These are phyloP conservation scores for Epichloe typhina DNA, from an alignment of 2,329 filamentous ascomycete genomes.

Conservation along the genomic window DNA sequence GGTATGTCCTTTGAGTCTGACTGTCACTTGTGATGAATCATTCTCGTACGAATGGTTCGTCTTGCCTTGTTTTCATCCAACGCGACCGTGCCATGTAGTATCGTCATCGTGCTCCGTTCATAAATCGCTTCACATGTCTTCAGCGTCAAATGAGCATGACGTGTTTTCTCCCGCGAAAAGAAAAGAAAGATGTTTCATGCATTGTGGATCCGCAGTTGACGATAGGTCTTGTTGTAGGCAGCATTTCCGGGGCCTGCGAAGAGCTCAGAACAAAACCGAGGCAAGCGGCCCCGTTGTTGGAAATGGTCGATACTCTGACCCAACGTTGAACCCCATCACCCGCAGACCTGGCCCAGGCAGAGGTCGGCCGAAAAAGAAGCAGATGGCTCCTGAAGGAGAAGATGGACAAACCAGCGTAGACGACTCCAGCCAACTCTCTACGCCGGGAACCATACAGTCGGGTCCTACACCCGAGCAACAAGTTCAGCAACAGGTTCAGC, in stretches of 20 bases:
- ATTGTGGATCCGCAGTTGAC: background rate
- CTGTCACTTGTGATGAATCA: background rate
- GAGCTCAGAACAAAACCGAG: conserved; percentile 41
- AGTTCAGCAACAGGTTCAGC: background rate
- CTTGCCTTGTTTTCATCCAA: background rate
- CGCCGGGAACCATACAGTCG: background rate
- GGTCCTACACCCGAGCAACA: background rate
- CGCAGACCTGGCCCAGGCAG: conserved; percentile 45
- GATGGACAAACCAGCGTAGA: background rate
- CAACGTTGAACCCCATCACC: conserved; percentile 45
- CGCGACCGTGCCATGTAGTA: background rate
- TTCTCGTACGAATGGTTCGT: background rate
- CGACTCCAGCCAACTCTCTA: background rate
- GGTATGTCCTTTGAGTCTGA: conserved; percentile 29
- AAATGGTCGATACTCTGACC: conserved; percentile 30
- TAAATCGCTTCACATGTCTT: background rate
- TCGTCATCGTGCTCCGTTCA: background rate
- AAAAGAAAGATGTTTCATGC: background rate
- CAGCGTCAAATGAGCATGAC: background rate
- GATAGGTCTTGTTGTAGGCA: conserved; percentile 27
- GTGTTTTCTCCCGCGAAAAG: too few relatives aligned
- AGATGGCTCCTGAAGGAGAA: background rate
- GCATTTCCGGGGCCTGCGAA: conserved; percentile 46
- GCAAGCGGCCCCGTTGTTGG: conserved; percentile 21
- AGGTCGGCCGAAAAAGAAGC: conserved; percentile 36